Evolutionary conservation across 2,329 filamentous ascomycete genomes (phyloP), one percentile per base, ranked within the genome.

Genomic region (Alternaria rosae): DNA sequence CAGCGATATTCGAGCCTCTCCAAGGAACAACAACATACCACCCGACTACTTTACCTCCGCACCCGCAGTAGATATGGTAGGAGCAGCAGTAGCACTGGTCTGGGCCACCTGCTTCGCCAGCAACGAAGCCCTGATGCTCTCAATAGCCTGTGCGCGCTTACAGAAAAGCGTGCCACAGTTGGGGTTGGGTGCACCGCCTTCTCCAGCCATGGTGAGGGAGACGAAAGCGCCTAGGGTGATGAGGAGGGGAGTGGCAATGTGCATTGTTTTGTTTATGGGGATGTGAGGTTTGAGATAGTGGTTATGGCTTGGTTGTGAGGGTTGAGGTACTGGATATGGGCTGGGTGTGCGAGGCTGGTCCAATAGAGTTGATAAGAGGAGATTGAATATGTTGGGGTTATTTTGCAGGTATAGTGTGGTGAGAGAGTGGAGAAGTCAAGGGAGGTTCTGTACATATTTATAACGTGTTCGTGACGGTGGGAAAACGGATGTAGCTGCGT

Each of bases 121-220:
- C 12, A 50, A 10, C 17, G 47, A 50, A 13, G 50, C 17, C 23
- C 26, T 38, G 25, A 30, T 17, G 11, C 3, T 11, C 15, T 21
- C 9, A n/a, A 38, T 17, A 10, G 51, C 30, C 10, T 38, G 25
- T 12, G 13, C 21, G 26, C 61, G 61, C 12, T 12, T 42, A 44
- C 61, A 61, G n/a, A 64, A 64, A 1, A 43, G 61, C 9, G 61
- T 43, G 12, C 61, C 61, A 30, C 57, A 64, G 21, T n/a, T 38
- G 4, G 61, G 61, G 12, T n/a, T 8, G 17, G 26, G 30, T 10
- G 50, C 20, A 11, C 5, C 26, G 41, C 8, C 9, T 12, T 41
- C 9, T 6, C 26, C 26, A 15, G 42, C 48, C 15, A 54, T 3
- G 20, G 50, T 20, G 26, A 59, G 57, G 15, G 21, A 21, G 12